These are phyloP conservation scores for Talaromyces marneffei DNA, from an alignment of 2,329 filamentous ascomycete species.

Conservation along the genomic window DNA sequence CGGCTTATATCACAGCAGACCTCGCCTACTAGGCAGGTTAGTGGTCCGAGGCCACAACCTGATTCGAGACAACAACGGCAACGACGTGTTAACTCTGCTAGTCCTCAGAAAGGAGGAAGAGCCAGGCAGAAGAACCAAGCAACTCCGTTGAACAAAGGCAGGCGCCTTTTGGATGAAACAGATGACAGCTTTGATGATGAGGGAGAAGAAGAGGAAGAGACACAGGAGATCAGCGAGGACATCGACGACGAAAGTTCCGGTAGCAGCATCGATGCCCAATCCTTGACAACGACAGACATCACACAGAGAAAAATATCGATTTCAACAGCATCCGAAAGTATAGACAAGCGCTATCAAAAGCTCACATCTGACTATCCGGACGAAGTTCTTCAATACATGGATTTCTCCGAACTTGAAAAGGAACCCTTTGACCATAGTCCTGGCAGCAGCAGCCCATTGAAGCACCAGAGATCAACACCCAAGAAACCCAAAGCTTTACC, in stretches of 20 bases:
- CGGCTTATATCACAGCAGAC: slow-evolving; percentile 27
- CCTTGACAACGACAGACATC: slow-evolving; percentile 18
- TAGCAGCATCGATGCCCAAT: slow-evolving; percentile 29
- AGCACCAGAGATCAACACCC: background rate
- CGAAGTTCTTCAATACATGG: slow-evolving; percentile 41
- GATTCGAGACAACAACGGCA: background rate
- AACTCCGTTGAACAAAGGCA: slow-evolving; percentile 1
- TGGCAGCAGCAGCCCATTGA: slow-evolving; percentile 10
- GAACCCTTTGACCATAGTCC: slow-evolving; percentile 47
- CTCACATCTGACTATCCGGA: slow-evolving; percentile 45
- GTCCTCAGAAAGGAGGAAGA: slow-evolving; percentile 2
- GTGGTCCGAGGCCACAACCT: slow-evolving; percentile 26
- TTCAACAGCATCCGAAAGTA: slow-evolving; percentile 21
- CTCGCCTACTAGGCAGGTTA: slow-evolving; percentile 31
- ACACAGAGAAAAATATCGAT: background rate
- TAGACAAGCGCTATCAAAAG: slow-evolving; percentile 24
- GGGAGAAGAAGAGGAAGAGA: background rate
- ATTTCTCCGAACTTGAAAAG: slow-evolving; percentile 44
- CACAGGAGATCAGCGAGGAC: slow-evolving; percentile 14
- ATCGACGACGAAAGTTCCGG: slow-evolving; percentile 10
- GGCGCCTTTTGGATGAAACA: slow-evolving; percentile 5
- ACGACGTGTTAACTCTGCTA: background rate
- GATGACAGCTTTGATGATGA: slow-evolving; percentile 20
- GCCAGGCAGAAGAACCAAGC: background rate
- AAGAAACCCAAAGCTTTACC: background rate